Evolutionary conservation across 2,329 filamentous ascomycete genomes (phyloP).

Genomic region (Hymenoscyphus fructigenus): DNA sequence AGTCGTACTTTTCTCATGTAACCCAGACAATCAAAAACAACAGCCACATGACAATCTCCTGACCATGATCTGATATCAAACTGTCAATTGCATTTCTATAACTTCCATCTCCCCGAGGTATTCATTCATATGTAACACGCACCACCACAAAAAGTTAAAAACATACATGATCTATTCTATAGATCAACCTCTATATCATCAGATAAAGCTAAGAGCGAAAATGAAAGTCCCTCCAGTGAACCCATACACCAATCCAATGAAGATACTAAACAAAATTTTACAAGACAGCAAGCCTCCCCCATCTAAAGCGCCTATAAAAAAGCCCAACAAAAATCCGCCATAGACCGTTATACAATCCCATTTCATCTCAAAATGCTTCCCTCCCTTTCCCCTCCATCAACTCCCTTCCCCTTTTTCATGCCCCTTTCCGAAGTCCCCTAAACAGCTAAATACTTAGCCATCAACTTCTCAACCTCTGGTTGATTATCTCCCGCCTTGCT

Average conservation of each 20-base stretch:
- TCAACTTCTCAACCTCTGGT: constrained; percentile 29
- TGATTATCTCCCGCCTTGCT: constrained; percentile 30
- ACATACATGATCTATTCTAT: neutral
- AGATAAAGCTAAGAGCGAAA: too few species aligned
- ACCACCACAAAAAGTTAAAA: neutral
- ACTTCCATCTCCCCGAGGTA: too few species aligned
- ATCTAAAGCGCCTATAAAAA: neutral
- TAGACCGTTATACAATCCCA: neutral
- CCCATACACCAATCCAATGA: constrained; percentile 1
- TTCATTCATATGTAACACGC: neutral
- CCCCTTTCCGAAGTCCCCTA: neutral
- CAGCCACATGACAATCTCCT: too few species aligned
- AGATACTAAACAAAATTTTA: neutral
- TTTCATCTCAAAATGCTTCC: neutral
- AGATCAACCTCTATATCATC: neutral
- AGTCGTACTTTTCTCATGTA: too few species aligned
- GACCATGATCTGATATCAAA: too few species aligned
- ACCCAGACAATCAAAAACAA: too few species aligned
- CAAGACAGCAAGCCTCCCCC: neutral
- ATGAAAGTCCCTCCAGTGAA: neutral
- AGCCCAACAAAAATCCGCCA: neutral
- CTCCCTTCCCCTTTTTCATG: neutral
- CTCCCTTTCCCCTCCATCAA: neutral
- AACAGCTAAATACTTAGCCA: constrained; percentile 31
- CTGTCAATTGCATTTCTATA: too few species aligned